A percentile compares a stretch with the other conserved stretches of the same genome.
Evolutionary conservation across 495 filamentous ascomycete genomes (phyloP).

Genomic region (Hyaloscypha finlandica): DNA sequence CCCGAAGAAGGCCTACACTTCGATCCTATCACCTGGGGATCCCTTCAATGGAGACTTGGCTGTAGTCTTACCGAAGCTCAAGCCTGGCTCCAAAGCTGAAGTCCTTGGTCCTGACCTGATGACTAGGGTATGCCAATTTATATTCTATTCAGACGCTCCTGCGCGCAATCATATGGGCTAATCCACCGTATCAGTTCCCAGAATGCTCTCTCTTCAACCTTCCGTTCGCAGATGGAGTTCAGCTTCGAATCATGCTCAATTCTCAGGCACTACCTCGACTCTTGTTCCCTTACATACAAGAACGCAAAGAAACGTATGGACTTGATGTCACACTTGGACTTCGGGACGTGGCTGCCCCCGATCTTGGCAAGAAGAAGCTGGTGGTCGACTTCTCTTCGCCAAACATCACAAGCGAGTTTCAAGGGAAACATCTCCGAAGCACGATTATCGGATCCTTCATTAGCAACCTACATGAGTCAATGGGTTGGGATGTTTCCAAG

Average conservation of each 20-base stretch:
- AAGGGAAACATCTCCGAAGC: constrained; percentile 70
- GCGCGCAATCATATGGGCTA: neutral
- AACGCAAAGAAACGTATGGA: constrained; percentile 42
- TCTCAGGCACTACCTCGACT: constrained; percentile 42
- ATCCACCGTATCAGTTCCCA: constrained; percentile 32
- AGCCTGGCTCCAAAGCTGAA: neutral
- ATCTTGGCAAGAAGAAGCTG: constrained; percentile 43
- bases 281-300: constrained; percentile 46
- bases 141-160: neutral
- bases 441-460: constrained; percentile 77
- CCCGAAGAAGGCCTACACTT: constrained; percentile 29
- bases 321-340: constrained; percentile 16
- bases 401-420: constrained; percentile 77
- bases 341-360: constrained; percentile 9
- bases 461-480: constrained; percentile 66
- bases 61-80: constrained; percentile 38
- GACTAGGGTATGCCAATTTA: constrained; percentile 29
- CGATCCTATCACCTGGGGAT: constrained; percentile 34
- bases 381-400: constrained; percentile 73
- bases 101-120: constrained; percentile 32
- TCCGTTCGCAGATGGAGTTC: constrained; percentile 35
- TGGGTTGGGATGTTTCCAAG: constrained; percentile 70
- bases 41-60: constrained; percentile 38
- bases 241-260: constrained; percentile 42
- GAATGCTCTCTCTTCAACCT: constrained; percentile 35